These are phyloP conservation scores for Kurtzmaniella cleridarum DNA, from an alignment of 805 yeast genomes.

Conservation along the genomic window DNA sequence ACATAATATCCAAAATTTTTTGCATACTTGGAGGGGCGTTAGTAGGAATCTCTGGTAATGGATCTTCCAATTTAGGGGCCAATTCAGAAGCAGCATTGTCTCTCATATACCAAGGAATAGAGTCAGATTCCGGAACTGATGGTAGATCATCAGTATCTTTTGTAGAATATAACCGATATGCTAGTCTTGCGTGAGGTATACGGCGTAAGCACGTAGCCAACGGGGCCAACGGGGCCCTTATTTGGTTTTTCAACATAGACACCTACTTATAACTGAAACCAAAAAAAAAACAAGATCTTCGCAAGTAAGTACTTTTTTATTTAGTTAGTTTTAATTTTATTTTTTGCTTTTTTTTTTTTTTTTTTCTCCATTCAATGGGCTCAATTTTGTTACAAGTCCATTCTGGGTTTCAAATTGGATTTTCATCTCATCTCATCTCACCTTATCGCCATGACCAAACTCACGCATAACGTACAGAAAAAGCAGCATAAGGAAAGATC, in stretches of 20 bases:
- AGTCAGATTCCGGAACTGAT: constrained; percentile 2
- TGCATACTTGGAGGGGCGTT: constrained; percentile 50
- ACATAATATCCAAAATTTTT: constrained; percentile 41
- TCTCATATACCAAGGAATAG: constrained; percentile 60
- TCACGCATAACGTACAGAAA: constrained; percentile 88
- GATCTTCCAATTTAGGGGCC: constrained; percentile 14
- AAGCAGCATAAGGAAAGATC: constrained; percentile 94
- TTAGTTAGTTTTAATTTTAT: no score
- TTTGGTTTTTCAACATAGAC: no score
- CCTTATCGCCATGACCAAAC: constrained; percentile 52
- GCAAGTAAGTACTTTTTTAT: background rate
- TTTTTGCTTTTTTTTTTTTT: no score
- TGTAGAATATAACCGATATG: no score
- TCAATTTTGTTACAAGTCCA: constrained; percentile 3
- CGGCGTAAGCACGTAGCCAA: no score
- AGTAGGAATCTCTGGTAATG: constrained; percentile 55
- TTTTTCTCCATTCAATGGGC: background rate
- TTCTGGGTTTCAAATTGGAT: background rate
- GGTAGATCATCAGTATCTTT: no score
- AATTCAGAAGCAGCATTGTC: constrained; percentile 29
- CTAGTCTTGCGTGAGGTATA: no score
- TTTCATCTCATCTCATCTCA: background rate
- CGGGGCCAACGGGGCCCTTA: no score
- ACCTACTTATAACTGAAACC: no score
- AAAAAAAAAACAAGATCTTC: no score